Conservation (phyloP, 441 rosid genomes). For the Pelargonium citronellum region DNA sequence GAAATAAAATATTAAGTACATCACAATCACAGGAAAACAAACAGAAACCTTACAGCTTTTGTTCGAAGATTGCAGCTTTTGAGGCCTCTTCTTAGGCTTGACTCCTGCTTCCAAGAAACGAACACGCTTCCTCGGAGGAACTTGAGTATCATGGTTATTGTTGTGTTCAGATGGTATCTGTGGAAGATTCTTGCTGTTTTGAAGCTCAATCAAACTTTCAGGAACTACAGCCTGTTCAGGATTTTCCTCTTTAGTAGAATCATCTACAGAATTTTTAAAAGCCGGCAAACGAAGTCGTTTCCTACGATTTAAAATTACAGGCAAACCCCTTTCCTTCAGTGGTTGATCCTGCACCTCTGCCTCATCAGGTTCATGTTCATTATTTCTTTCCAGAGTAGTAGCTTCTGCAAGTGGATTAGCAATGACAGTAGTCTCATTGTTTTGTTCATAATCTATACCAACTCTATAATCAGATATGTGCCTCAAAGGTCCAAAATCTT, state of each 20-base stretch:
- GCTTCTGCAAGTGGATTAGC: constrained; percentile 18
- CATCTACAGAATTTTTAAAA: constrained; percentile 23
- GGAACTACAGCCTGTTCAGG: constrained; percentile 19
- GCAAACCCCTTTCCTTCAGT: constrained; percentile 25
- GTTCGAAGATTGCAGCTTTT: constrained; percentile 19
- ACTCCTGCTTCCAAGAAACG: constrained; percentile 33
- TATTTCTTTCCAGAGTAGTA: constrained; percentile 10
- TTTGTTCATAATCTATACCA: constrained; percentile 22
- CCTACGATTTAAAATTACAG: constrained; percentile 29
- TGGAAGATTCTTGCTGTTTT: constrained; percentile 14
- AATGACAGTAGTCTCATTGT: not conserved
- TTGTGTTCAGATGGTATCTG: constrained; percentile 18
- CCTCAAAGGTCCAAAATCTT: constrained; percentile 19
- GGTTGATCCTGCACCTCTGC: constrained; percentile 25
- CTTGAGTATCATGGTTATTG: constrained; percentile 8
- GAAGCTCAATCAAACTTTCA: constrained; percentile 22
- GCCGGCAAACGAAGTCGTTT: constrained; percentile 25
- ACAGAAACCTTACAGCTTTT: constrained; percentile 25
- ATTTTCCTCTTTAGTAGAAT: constrained; percentile 20
- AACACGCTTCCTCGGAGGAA: constrained; percentile 36
- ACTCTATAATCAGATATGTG: constrained; percentile 16
- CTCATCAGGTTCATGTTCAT: constrained; percentile 24
- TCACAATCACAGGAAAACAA: not conserved
- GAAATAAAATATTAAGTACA: not conserved
- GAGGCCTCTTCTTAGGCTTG: constrained; percentile 20